These are phyloP conservation scores for Aspergillus taichungensis DNA, from an alignment of 495 filamentous ascomycete genomes.

Conservation along the genomic window DNA sequence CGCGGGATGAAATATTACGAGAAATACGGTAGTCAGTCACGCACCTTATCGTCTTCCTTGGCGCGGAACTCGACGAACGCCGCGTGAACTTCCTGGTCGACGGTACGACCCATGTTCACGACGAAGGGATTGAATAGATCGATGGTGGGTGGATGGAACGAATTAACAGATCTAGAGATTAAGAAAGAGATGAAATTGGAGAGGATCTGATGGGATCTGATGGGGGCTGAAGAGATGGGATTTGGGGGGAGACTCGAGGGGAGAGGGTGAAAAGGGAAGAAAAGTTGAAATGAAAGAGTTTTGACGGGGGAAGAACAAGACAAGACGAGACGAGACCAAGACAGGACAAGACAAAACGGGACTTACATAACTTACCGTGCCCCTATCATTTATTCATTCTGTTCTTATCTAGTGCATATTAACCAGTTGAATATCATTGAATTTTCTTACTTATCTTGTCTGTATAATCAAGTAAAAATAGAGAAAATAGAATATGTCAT, in stretches of 20 bases:
- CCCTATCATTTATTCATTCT: constrained; percentile 12
- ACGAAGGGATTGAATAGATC: constrained; percentile 17
- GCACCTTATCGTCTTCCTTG: constrained; percentile 54
- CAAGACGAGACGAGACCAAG: constrained; percentile 11
- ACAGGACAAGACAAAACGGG: constrained; percentile 19
- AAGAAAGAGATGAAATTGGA: constrained; percentile 7
- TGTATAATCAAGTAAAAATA: too few species aligned
- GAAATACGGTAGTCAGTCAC: constrained; percentile 35
- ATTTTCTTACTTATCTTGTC: too few species aligned
- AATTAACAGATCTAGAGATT: background rate
- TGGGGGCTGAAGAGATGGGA: constrained; percentile 3
- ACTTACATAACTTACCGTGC: constrained; percentile 18
- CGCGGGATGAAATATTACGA: constrained; percentile 37
- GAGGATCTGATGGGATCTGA: background rate
- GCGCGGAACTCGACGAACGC: constrained; percentile 52
- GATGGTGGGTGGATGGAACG: constrained; percentile 16
- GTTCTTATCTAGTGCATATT: background rate
- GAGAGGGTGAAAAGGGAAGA: constrained; percentile 12
- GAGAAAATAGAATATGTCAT: too few species aligned
- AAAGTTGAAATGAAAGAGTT: constrained; percentile 1
- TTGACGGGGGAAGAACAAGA: background rate
- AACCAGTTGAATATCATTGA: too few species aligned
- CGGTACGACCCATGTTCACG: constrained; percentile 46
- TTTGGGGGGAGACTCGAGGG: constrained; percentile 4
- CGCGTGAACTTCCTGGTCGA: constrained; percentile 50